Conservation (phyloP, 768 basidiomycete genomes). For the Dioszegia aurantiaca region DNA sequence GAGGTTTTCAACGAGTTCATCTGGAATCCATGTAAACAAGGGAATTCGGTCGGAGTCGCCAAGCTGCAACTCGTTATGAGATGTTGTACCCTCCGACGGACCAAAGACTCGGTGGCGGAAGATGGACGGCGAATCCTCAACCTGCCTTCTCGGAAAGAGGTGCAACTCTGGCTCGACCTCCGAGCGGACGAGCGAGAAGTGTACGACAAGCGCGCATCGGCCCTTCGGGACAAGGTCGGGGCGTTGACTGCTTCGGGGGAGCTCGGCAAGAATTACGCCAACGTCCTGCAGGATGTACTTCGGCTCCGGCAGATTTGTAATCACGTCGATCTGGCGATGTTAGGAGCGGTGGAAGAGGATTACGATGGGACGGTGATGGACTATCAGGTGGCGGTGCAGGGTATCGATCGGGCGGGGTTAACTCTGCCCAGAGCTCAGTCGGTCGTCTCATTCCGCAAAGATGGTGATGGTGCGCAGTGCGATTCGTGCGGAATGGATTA, state of each 20-base stretch:
- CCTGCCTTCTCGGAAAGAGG: conserved; percentile 85
- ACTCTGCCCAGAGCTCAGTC: conserved; percentile 68
- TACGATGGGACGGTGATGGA: conserved; percentile 55
- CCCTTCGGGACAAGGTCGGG: conserved; percentile 87
- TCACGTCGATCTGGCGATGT: conserved; percentile 66
- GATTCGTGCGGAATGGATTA: conserved; percentile 82
- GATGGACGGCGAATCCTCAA: conserved; percentile 82
- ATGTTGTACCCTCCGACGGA: conserved; percentile 90
- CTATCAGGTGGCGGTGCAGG: conserved; percentile 75
- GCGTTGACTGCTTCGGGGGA: conserved; percentile 82
- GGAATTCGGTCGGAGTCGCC: conserved; percentile 74
- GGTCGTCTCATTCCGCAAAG: conserved; percentile 79
- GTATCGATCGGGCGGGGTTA: conserved; percentile 75
- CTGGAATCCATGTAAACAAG: conserved; percentile 86
- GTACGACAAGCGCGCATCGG: conserved; percentile 82
- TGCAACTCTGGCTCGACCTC: conserved; percentile 79
- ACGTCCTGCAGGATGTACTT: conserved; percentile 92
- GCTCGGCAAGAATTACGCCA: conserved; percentile 97
- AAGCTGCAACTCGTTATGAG: conserved; percentile 97
- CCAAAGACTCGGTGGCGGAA: conserved; percentile 79
- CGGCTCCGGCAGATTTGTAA: conserved; percentile 97
- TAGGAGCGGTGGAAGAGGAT: conserved; percentile 56
- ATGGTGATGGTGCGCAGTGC: conserved; percentile 83
- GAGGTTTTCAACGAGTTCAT: conserved; percentile 89
- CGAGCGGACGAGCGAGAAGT: conserved; percentile 75